Percentiles rank a stretch among this genome's conserved stretches.
phyloP scores from a whole-genome alignment of 768 basidiomycete genomes.

The Clitopilus hobsonii region DNA sequence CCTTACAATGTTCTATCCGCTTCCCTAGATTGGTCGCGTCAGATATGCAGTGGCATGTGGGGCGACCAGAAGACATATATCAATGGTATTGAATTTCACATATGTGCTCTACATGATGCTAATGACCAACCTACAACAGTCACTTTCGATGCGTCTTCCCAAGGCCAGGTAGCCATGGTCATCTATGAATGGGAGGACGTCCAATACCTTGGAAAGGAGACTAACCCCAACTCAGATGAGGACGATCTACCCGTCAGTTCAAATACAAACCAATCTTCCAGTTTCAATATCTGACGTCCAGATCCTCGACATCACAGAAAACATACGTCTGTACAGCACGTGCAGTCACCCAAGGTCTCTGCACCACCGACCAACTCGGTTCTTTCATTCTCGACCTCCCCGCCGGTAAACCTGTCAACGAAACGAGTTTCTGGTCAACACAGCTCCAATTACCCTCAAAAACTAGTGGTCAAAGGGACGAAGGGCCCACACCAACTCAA shows the following conservation, averaged over 20 bases:
- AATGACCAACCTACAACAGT: slow-evolving; percentile 40
- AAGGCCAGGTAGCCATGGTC: slow-evolving; percentile 89
- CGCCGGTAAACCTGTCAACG: slow-evolving; percentile 48
- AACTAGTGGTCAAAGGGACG: slow-evolving; percentile 19
- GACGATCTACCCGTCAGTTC: slow-evolving; percentile 62
- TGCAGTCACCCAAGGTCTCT: slow-evolving; percentile 69
- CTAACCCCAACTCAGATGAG: slow-evolving; percentile 47
- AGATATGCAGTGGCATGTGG: slow-evolving; percentile 97
- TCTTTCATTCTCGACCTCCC: slow-evolving; percentile 84
- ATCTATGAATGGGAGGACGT: slow-evolving; percentile 96
- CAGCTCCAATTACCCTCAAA: slow-evolving; percentile 58
- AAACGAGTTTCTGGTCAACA: slow-evolving; percentile 88
- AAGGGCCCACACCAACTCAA: slow-evolving; percentile 11
- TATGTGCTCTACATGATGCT: background rate
- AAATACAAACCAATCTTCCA: background rate
- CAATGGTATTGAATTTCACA: slow-evolving; percentile 54
- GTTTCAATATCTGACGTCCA: slow-evolving; percentile 14
- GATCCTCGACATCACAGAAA: slow-evolving; percentile 52
- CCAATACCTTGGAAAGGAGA: slow-evolving; percentile 74
- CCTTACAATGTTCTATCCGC: slow-evolving; percentile 8
- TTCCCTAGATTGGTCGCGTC: slow-evolving; percentile 65
- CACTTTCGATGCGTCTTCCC: slow-evolving; percentile 70
- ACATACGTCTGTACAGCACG: slow-evolving; percentile 91
- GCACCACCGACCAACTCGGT: slow-evolving; percentile 68
- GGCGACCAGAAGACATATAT: slow-evolving; percentile 73